Evolutionary conservation across 352 stramenopile species (phyloP).

Genomic region (Pythium vanterpoolii): DNA sequence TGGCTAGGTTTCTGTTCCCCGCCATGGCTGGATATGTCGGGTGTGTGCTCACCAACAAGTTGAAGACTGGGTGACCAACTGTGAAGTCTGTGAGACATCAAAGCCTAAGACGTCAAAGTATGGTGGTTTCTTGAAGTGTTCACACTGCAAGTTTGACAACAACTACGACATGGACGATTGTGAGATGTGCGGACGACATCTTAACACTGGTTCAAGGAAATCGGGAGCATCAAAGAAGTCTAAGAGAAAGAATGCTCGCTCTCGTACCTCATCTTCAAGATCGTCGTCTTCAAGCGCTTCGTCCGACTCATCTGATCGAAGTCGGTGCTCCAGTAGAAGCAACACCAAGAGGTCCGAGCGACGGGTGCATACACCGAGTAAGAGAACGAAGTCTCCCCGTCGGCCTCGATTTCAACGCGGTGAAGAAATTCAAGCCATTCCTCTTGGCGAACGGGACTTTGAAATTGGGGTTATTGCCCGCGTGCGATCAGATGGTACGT

Average conservation of each 20-base stretch:
- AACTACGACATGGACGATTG: conserved; percentile 69
- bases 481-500: conserved; percentile 46
- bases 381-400: conserved; percentile 10
- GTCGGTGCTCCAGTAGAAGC: conserved; percentile 27
- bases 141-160: conserved; percentile 73
- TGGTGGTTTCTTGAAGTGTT: conserved; percentile 55
- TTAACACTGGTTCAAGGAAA: conserved; percentile 37
- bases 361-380: conserved; percentile 17
- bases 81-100: conserved; percentile 67
- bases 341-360: conserved; percentile 32
- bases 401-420: conserved; percentile 39
- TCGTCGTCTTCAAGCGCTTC: conserved; percentile 33
- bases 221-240: conserved; percentile 28
- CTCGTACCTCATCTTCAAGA: conserved; percentile 31
- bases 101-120: conserved; percentile 47
- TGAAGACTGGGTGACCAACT: conserved; percentile 65
- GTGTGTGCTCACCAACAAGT: conserved; percentile 68
- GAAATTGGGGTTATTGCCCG: conserved; percentile 49
- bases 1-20: conserved; percentile 21
- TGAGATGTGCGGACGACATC: conserved; percentile 53
- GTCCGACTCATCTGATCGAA: conserved; percentile 25
- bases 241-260: conserved; percentile 33
- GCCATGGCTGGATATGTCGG: conserved; percentile 60
- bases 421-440: conserved; percentile 63
- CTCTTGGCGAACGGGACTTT: conserved; percentile 40